Percentiles rank a stretch among this genome's conserved stretches.
These are phyloP conservation scores for Cyclotella distinguenda DNA, from an alignment of 108 stramenopile genomes.

Conservation along the genomic window DNA sequence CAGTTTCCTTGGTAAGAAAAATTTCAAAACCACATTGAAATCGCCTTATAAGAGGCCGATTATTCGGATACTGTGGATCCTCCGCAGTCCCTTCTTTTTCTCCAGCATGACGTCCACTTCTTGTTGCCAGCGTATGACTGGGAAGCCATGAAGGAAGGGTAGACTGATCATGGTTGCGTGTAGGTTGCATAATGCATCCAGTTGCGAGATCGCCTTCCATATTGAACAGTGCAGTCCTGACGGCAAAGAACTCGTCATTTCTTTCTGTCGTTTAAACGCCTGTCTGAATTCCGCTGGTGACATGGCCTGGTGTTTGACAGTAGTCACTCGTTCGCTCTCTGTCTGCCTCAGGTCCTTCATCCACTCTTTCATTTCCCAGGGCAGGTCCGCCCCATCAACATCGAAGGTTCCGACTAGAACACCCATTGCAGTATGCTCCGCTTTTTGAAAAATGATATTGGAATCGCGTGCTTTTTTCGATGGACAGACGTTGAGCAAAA, in stretches of 20 bases:
- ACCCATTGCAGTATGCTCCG: too few species aligned
- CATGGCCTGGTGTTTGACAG: neutral
- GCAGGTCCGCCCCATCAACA: too few species aligned
- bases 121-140: neutral
- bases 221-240: neutral
- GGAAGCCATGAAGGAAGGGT: neutral
- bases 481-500: too few species aligned
- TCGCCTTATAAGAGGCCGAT: neutral
- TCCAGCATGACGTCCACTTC: neutral
- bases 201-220: neutral
- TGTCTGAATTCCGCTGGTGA: too few species aligned
- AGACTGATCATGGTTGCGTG: neutral
- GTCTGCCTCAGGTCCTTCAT: too few species aligned
- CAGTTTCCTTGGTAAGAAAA: neutral
- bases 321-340: too few species aligned
- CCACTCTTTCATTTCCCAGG: too few species aligned
- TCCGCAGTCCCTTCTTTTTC: neutral
- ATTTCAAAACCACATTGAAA: slow-evolving; percentile 2
- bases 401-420: too few species aligned
- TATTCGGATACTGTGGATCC: neutral
- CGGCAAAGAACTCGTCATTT: neutral
- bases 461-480: too few species aligned
- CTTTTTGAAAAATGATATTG: too few species aligned
- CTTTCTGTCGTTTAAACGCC: too few species aligned
- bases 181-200: neutral